Base-by-base conservation (phyloP, 2,329 filamentous ascomycete species). In the Pseudogymnoascus sp. region DNA sequence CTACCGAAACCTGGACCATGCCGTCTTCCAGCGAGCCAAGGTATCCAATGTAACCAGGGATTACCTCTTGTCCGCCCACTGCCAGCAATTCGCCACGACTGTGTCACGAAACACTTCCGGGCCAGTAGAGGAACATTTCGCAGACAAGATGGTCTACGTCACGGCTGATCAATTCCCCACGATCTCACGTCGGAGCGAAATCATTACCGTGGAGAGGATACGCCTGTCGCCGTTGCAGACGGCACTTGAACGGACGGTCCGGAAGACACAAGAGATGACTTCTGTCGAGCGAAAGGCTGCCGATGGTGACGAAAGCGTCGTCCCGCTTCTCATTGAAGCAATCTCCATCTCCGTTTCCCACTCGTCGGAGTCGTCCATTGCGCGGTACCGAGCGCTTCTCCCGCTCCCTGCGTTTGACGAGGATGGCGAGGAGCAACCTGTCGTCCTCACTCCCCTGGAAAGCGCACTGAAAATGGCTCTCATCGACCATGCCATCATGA, bases 101-200 rank as follows among this genome's bases (percentile, higher is more conserved):
- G 85, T 86, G 5, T 86, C 85, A 67, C 82, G 91, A 28, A 85
- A 84, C 66, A 88, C 87, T 2, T 81, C 79, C 9, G 87, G 89
- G 3, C 82, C 85, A 1, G 85, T 89, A 2, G 79, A 84, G 20
- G 87, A 90, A 60, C 89, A 94, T 67, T 88, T 81, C 64, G 86
- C 91, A 0, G 89, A 96, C 71, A 97, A 97, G 78, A 81, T 86
- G 0, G 75, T 97, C 1, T 96, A 91, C 72, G 89, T 86, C 0
- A 93, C 92, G 0, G 87, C 86, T 0, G 92, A 97, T 68, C 76
- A 87, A 0, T 97, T 97, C 76, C 94, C 93, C 0, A 97, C 92
- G 1, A 95, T 97, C 57, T 77, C 97, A 25, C 85, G 91, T 33
- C 85, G 92, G 61, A 96, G 90, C 67, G 92, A 97, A 75, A 89